Evolutionary conservation across 2,329 filamentous ascomycete genomes (phyloP).

Genomic region (Trichoderma pleuroti): DNA sequence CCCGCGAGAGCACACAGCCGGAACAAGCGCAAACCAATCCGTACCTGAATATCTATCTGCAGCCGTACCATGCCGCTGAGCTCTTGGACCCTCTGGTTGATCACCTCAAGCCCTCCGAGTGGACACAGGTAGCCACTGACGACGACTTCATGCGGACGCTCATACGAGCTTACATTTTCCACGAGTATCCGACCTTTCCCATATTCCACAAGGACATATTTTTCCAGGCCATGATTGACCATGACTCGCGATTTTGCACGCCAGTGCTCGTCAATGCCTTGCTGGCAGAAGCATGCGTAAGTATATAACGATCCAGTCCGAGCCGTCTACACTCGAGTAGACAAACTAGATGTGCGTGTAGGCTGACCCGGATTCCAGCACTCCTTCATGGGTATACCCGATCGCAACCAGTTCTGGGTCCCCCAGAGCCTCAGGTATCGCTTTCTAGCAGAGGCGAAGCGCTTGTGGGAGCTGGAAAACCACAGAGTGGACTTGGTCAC

Average conservation of each 20-base stretch:
- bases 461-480: constrained; percentile 35
- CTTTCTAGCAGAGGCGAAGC: constrained; percentile 36
- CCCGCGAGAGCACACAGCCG: not conserved
- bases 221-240: constrained; percentile 34
- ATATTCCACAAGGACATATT: constrained; percentile 37
- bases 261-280: constrained; percentile 36
- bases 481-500: constrained; percentile 28
- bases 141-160: constrained; percentile 32
- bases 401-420: constrained; percentile 31
- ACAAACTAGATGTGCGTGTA: not conserved
- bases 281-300: constrained; percentile 33
- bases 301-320: constrained; percentile 15
- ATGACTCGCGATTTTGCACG: constrained; percentile 32
- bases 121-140: constrained; percentile 33
- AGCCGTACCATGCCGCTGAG: constrained; percentile 32
- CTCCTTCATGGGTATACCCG: constrained; percentile 2
- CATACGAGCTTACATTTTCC: constrained; percentile 26
- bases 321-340: not conserved
- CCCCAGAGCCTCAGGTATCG: constrained; percentile 33
- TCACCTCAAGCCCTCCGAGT: constrained; percentile 29
- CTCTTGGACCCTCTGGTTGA: constrained; percentile 31
- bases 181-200: constrained; percentile 32
- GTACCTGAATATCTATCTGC: constrained; percentile 24
- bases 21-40: not conserved
- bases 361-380: not conserved